Conservation (phyloP, 2,329 filamentous ascomycete genomes). For the Colletotrichum theobromicola region DNA sequence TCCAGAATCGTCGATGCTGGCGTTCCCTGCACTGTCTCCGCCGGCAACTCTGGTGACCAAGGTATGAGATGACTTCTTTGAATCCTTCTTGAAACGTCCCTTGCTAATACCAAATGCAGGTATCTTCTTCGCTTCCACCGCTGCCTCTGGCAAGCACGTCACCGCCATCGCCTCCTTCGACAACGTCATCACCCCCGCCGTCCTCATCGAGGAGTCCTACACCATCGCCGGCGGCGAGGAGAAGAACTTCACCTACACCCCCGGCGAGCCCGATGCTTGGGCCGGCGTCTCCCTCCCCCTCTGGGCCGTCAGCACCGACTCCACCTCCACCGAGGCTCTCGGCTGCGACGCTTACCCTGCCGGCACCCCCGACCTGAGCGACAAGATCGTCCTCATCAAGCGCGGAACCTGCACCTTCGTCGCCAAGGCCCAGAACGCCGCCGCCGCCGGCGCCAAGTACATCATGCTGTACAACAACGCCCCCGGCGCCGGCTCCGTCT, state of each 20-base stretch:
- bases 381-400: slow-evolving; percentile 63
- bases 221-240: slow-evolving; percentile 37
- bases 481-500: slow-evolving; percentile 36
- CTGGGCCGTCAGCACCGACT: slow-evolving; percentile 54
- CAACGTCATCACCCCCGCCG: slow-evolving; percentile 45
- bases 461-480: slow-evolving; percentile 67
- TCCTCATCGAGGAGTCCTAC: slow-evolving; percentile 49
- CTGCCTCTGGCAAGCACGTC: slow-evolving; percentile 52
- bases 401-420: slow-evolving; percentile 63
- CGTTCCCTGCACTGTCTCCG: slow-evolving; percentile 57
- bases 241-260: slow-evolving; percentile 47
- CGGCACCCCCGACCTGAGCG: slow-evolving; percentile 61
- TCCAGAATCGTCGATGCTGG: slow-evolving; percentile 58
- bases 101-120: not conserved
- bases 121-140: slow-evolving; percentile 54
- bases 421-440: slow-evolving; percentile 58
- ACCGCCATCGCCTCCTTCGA: slow-evolving; percentile 57
- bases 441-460: slow-evolving; percentile 61
- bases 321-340: slow-evolving; percentile 47
- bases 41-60: slow-evolving; percentile 52
- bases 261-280: slow-evolving; percentile 48
- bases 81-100: not conserved
- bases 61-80: slow-evolving; percentile 30
- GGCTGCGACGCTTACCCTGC: slow-evolving; percentile 58
- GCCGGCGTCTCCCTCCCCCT: slow-evolving; percentile 50